Evolutionary conservation across 2,329 filamentous ascomycete species (phyloP), one percentile per base, ranked within the genome.

Genomic region (Fusarium tuaranense): DNA sequence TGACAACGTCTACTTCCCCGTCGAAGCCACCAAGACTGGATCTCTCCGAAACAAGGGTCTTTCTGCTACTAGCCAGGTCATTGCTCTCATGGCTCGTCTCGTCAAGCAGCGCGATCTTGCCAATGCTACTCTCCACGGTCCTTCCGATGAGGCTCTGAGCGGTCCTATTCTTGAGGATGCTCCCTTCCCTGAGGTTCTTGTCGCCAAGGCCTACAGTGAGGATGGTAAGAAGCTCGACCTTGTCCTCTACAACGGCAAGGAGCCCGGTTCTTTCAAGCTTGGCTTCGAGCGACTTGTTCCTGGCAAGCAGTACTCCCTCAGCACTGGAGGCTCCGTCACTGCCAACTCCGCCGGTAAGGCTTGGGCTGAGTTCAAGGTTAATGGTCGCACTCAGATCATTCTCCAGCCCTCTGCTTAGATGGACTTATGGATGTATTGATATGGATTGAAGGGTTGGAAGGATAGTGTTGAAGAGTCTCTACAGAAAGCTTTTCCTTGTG

Each of bases 161-260:
- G 57, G 63, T 10, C 67, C 67, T 36, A 30, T 67, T 7, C 59
- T 70, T 10, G 48, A 63, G 25, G 44, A 67, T 20, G 64, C 64
- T 2, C 51, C 64, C 14, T 70, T 70, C 51, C 68, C 68, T 8
- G 64, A 70, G 14, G 64, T 70, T 7, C 60, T 70, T 1, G 64
- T 67, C 18, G 68, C 68, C 58, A 70, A 70, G 48, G 68, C 68
- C 2, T 70, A 67, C 30, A 70, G 64, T 27, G 27, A 59, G 16
- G 64, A 63, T 2, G 64, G 63, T 20, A 63, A 67, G 63, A 63
- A 63, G 59, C 64, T 70, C 14, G 68, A 70, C 20, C 51, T 70
- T 25, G 64, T 70, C 5, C 58, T 70, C 9, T 70, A 70, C 51
- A 67, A 67, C 32, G 68, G 68, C 5, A 70, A 67, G 51, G 64